Evolutionary conservation across 192 early-diverging fungal genomes (phyloP).

Genomic region (Dissophora ornata): DNA sequence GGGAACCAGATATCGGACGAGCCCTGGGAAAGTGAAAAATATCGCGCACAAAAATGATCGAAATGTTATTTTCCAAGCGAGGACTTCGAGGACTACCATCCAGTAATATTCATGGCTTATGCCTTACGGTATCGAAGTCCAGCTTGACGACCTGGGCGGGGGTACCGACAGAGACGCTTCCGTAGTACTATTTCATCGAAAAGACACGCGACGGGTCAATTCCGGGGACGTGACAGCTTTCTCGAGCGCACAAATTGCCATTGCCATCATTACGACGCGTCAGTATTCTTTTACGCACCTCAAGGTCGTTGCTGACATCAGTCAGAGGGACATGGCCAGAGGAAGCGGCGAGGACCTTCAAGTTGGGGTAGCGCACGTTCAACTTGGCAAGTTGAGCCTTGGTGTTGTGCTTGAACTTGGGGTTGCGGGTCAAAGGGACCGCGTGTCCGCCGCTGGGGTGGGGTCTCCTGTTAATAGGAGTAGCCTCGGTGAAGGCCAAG

Average conservation of each 20-base stretch:
- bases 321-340: slow-evolving; percentile 7
- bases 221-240: slow-evolving; percentile 44
- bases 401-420: slow-evolving; percentile 20
- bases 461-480: slow-evolving; percentile 12
- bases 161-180: slow-evolving; percentile 69
- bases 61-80: too few relatives aligned
- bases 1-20: slow-evolving; percentile 73
- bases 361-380: slow-evolving; percentile 14
- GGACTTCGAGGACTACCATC: background rate
- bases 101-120: background rate
- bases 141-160: slow-evolving; percentile 72
- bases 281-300: too few relatives aligned
- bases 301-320: slow-evolving; percentile 45
- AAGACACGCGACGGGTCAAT: background rate
- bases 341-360: slow-evolving; percentile 13
- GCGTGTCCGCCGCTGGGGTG: background rate
- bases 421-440: slow-evolving; percentile 6
- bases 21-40: slow-evolving; percentile 18
- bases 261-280: too few relatives aligned
- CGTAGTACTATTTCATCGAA: slow-evolving; percentile 71
- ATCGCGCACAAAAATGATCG: background rate
- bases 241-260: too few relatives aligned
- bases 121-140: slow-evolving; percentile 35
- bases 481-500: slow-evolving; percentile 15
- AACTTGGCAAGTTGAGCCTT: slow-evolving; percentile 15